Conservation (phyloP, 2,329 filamentous ascomycete species). For the Aspergillus bombycis region DNA sequence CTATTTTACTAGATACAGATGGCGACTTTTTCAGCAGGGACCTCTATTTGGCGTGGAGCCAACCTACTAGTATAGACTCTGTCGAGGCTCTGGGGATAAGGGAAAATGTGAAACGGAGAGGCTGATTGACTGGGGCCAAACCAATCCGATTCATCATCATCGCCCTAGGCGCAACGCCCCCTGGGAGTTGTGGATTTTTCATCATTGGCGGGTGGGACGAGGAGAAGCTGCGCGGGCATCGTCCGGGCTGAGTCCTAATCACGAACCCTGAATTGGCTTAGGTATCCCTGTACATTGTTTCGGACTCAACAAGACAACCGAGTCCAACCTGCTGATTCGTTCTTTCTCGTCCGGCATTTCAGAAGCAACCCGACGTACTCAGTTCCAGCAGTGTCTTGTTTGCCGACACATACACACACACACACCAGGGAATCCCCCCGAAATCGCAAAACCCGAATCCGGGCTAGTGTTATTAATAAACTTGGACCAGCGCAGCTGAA, state of each 20-base stretch:
- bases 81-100: conserved; percentile 16
- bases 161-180: conserved; percentile 10
- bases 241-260: not conserved
- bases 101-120: conserved; percentile 18
- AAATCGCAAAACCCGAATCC: not conserved
- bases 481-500: conserved; percentile 25
- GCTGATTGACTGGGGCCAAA: conserved; percentile 17
- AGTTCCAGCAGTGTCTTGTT: not conserved
- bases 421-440: not conserved
- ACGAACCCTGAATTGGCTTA: conserved; percentile 1
- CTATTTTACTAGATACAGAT: conserved; percentile 24
- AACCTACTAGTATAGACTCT: conserved; percentile 7
- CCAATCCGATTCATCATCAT: conserved; percentile 12
- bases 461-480: conserved; percentile 5
- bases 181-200: conserved; percentile 12
- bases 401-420: not conserved
- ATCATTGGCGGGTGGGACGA: conserved; percentile 3
- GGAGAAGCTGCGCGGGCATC: conserved; percentile 2
- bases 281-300: not conserved
- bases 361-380: not conserved
- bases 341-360: not conserved
- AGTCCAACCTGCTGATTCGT: not conserved
- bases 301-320: not conserved
- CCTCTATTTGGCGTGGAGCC: conserved; percentile 17
- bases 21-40: conserved; percentile 21